Conservation (phyloP, 2,329 filamentous ascomycete genomes). For the Aspergillus vadensis region DNA sequence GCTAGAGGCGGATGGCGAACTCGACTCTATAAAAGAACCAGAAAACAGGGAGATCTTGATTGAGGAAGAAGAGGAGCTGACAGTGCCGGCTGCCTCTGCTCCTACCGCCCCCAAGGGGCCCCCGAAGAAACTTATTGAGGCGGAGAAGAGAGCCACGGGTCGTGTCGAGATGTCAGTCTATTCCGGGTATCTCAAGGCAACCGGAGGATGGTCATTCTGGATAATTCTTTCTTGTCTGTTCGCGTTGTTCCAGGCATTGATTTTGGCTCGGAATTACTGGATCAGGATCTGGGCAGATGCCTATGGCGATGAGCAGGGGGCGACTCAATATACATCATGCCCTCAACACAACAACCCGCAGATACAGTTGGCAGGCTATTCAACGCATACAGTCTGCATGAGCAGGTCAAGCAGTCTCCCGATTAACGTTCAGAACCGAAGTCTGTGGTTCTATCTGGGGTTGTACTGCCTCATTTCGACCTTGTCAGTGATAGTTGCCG, state of each 20-base stretch:
- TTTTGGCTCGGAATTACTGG: conserved; percentile 24
- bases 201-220: conserved; percentile 69
- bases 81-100: neutral
- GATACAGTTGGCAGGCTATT: neutral
- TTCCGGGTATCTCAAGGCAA: conserved; percentile 63
- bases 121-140: conserved; percentile 70
- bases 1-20: neutral
- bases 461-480: conserved; percentile 10
- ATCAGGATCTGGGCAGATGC: conserved; percentile 48
- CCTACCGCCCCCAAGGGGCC: neutral
- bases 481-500: conserved; percentile 12
- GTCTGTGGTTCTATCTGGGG: conserved; percentile 34
- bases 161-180: conserved; percentile 69
- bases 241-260: conserved; percentile 44
- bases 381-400: neutral
- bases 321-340: neutral
- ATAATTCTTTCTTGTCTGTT: conserved; percentile 49
- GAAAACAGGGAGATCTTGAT: neutral
- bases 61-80: neutral
- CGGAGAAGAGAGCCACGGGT: conserved; percentile 70
- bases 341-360: neutral
- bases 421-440: neutral
- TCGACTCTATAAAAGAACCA: neutral
- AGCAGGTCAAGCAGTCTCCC: neutral
- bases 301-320: conserved; percentile 3